These are phyloP conservation scores for Fusarium sp. DNA, from an alignment of 2,329 filamentous ascomycete genomes.

Conservation along the genomic window DNA sequence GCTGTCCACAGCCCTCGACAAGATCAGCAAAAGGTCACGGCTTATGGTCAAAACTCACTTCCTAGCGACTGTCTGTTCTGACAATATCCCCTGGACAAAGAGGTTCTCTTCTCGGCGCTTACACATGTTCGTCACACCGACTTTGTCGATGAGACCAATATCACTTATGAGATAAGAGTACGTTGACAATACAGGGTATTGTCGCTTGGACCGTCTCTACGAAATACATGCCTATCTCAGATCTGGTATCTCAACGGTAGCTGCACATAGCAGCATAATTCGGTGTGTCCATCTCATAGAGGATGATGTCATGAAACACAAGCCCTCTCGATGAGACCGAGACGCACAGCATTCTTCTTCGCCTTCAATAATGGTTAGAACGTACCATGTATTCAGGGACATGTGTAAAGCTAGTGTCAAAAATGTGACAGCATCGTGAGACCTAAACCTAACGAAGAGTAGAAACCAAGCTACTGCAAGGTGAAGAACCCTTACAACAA, in stretches of 20 bases:
- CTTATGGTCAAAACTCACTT: neutral
- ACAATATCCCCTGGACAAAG: neutral
- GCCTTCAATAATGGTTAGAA: neutral
- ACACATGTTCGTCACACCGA: slow-evolving; percentile 2
- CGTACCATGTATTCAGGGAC: neutral
- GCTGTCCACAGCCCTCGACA: neutral
- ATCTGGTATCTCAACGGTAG: neutral
- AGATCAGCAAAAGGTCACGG: neutral
- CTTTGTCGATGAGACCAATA: neutral
- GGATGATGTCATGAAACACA: neutral
- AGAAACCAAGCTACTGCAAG: slow-evolving; percentile 3
- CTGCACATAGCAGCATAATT: slow-evolving; percentile 1
- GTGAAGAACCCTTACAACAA: neutral
- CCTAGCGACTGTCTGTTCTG: neutral
- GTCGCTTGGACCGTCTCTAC: neutral
- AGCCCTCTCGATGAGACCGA: neutral
- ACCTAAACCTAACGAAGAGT: neutral
- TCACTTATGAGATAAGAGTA: neutral
- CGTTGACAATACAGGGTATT: neutral
- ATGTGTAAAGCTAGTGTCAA: neutral
- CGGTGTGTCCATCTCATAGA: neutral
- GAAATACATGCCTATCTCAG: neutral
- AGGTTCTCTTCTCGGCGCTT: neutral
- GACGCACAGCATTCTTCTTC: neutral
- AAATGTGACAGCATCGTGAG: neutral